Evolutionary conservation across 768 basidiomycete genomes (phyloP), one percentile per base, ranked within the genome.

Genomic region (Suillus plorans): DNA sequence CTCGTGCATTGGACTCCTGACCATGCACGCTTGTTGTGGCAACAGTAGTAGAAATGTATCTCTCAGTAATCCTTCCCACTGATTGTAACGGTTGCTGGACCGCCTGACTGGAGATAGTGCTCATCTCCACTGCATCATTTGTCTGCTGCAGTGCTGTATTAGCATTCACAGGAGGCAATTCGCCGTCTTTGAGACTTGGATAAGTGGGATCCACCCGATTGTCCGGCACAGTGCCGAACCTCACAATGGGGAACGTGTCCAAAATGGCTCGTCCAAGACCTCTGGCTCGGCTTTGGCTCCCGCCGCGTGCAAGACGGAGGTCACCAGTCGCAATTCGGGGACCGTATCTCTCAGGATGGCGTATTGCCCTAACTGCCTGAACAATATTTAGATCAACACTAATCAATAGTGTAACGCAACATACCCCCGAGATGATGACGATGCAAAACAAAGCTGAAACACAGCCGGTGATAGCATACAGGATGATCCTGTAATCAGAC

Each of bases 161-260:
- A 18, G 45, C 31, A 53, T 52, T 60, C 53, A 64, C 50, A n/a
- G 63, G 65, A 0, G 52, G 50, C 25, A 68, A 64, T 69, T 80
- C 80, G 37, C 76, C 44, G 66, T 81, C 79, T 66, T 79, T 80
- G 41, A 65, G 31, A 13, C 39, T 61, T 34, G 69, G 52, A 41
- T 64, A 63, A 44, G 63, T 44, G 31, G 64, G 67, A 55, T 69
- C 63, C 31, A 7, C 31, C 31, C 31, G 31, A 6, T 31, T 5
- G 6, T 31, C 31, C 8, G 66, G 66, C 37, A 71, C 74, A 12
- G 72, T 64, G 7, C 87, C 86, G 70, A 95, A 99, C 74, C 95
- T 94, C 77, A 97, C 89, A 67, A 97, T 79, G 5, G 96, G 95
- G 79, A 99, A 99, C 4, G 95, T 97, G 69, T 99, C 96, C 62